Evolutionary conservation across 1,284 basidiomycete genomes (phyloP).

Genomic region (Anthracocystis setariae): DNA sequence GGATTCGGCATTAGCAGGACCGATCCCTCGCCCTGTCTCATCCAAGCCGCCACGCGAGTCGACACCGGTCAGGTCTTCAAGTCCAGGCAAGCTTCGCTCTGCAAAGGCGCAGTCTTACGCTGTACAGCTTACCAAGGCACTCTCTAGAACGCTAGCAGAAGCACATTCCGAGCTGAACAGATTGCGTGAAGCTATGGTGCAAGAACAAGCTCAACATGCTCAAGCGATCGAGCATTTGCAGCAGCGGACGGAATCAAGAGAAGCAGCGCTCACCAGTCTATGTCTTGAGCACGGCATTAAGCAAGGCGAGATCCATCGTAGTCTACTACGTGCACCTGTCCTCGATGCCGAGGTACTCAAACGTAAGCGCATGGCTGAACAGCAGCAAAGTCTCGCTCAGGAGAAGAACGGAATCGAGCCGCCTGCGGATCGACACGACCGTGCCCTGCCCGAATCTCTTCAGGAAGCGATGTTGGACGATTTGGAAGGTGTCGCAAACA

Average conservation of each 20-base stretch:
- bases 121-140: slow-evolving; percentile 34
- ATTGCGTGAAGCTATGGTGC: slow-evolving; percentile 5
- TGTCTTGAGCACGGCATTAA: slow-evolving; percentile 54
- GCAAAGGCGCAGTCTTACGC: slow-evolving; percentile 19
- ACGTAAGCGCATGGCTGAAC: slow-evolving; percentile 38
- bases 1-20: slow-evolving; percentile 34
- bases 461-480: slow-evolving; percentile 64
- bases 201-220: slow-evolving; percentile 23
- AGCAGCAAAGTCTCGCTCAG: slow-evolving; percentile 31
- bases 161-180: slow-evolving; percentile 30
- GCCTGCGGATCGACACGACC: slow-evolving; percentile 17
- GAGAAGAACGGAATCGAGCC: slow-evolving; percentile 23
- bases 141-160: slow-evolving; percentile 34
- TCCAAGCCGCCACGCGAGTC: slow-evolving; percentile 30
- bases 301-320: slow-evolving; percentile 51
- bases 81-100: not conserved
- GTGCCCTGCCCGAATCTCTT: slow-evolving; percentile 52
- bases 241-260: slow-evolving; percentile 43
- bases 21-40: slow-evolving; percentile 24
- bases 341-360: slow-evolving; percentile 49
- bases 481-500: slow-evolving; percentile 38
- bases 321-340: slow-evolving; percentile 43
- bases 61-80: slow-evolving; percentile 37
- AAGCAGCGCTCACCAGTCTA: slow-evolving; percentile 40
- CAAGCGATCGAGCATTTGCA: slow-evolving; percentile 34